Conservation (phyloP, 2,329 filamentous ascomycete genomes). For the Ceratocystis diversiconidia region DNA sequence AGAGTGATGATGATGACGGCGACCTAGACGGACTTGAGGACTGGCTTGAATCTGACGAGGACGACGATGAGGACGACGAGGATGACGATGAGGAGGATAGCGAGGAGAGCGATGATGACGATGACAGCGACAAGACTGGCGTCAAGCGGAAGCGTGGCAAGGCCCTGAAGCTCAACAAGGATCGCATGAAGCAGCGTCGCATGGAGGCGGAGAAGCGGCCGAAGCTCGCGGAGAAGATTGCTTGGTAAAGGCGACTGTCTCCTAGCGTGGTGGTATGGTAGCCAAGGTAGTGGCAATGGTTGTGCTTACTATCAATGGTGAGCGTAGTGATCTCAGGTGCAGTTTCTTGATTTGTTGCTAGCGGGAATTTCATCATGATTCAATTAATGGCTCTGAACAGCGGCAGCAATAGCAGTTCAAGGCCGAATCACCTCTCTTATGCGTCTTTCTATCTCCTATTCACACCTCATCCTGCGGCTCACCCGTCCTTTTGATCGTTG, state of each 20-base stretch:
- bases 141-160: constrained; percentile 41
- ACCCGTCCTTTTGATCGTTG: not conserved
- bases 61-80: constrained; percentile 45
- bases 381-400: not conserved
- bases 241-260: constrained; percentile 25
- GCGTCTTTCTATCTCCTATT: constrained; percentile 11
- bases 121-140: constrained; percentile 43
- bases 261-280: not conserved
- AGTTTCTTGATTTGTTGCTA: not conserved
- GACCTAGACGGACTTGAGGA: constrained; percentile 80
- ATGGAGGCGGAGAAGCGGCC: constrained; percentile 46
- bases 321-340: not conserved
- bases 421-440: constrained; percentile 1
- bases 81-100: constrained; percentile 45
- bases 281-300: not conserved
- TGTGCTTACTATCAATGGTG: not conserved
- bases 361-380: not conserved
- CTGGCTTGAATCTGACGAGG: constrained; percentile 42
- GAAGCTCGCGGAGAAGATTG: constrained; percentile 30
- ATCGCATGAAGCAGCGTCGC: constrained; percentile 30
- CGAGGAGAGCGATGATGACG: constrained; percentile 38
- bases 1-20: constrained; percentile 65
- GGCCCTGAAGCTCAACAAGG: constrained; percentile 35
- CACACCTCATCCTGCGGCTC: not conserved
- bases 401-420: not conserved